Evolutionary conservation across 1,139 yeast genomes (phyloP).

Genomic region (Saccharomyces uvarum): DNA sequence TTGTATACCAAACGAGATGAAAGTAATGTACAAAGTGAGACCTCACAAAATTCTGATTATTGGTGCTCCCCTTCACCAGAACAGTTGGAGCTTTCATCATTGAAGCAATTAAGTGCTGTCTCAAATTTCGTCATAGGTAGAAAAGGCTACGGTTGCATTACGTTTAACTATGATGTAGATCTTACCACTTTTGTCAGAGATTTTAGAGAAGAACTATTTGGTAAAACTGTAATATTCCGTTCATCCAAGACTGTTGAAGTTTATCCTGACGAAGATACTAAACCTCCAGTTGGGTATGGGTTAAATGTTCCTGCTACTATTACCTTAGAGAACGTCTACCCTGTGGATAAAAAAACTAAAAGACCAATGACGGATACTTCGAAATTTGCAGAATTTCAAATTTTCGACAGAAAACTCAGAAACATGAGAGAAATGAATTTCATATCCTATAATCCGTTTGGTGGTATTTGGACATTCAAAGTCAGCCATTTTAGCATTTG

Average conservation of each 20-base stretch:
- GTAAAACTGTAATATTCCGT: conserved; percentile 48
- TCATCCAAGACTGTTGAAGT: conserved; percentile 55
- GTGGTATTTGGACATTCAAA: conserved; percentile 71
- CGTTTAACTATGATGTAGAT: conserved; percentile 68
- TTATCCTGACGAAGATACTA: conserved; percentile 47
- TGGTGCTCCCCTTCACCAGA: conserved; percentile 73
- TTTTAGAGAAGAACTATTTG: conserved; percentile 43
- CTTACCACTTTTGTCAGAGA: conserved; percentile 45
- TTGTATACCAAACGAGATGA: background rate
- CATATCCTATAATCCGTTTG: conserved; percentile 67
- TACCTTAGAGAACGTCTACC: conserved; percentile 60
- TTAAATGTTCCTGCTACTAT: conserved; percentile 80
- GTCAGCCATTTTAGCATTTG: conserved; percentile 91
- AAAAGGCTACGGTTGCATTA: conserved; percentile 64
- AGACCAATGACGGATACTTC: conserved; percentile 36
- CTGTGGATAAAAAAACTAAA: conserved; percentile 36
- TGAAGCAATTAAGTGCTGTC: conserved; percentile 48
- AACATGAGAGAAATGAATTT: conserved; percentile 64
- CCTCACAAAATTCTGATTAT: conserved; percentile 43
- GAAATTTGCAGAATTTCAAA: conserved; percentile 37
- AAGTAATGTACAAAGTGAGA: background rate
- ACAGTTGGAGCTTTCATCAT: conserved; percentile 42
- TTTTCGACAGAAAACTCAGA: conserved; percentile 45
- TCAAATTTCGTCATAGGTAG: conserved; percentile 73
- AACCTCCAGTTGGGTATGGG: conserved; percentile 65